These are phyloP conservation scores for Aotearoamyces nothofagi DNA, from an alignment of 2,329 filamentous ascomycete genomes.

Conservation along the genomic window DNA sequence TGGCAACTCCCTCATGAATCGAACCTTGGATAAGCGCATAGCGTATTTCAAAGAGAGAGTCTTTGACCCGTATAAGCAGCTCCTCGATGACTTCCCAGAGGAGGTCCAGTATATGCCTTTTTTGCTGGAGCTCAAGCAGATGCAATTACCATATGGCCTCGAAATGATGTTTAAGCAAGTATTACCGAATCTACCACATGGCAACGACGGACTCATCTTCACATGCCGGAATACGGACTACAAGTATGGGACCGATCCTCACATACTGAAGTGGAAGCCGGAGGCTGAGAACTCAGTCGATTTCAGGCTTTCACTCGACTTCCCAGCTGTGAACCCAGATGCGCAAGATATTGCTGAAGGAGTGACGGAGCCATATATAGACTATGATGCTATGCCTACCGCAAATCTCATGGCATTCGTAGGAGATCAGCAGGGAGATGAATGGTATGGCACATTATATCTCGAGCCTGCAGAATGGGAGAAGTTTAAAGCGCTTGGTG, in stretches of 20 bases:
- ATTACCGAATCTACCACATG: slow-evolving; percentile 71
- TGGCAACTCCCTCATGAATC: slow-evolving; percentile 57
- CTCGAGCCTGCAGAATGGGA: slow-evolving; percentile 74
- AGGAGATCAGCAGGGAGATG: slow-evolving; percentile 34
- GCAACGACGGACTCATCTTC: slow-evolving; percentile 94
- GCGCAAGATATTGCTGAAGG: slow-evolving; percentile 53
- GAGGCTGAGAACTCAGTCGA: slow-evolving; percentile 91
- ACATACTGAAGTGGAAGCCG: slow-evolving; percentile 98
- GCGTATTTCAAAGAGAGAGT: slow-evolving; percentile 73
- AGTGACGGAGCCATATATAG: slow-evolving; percentile 43
- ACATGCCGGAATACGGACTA: slow-evolving; percentile 85
- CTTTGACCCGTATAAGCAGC: slow-evolving; percentile 51
- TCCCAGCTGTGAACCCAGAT: slow-evolving; percentile 56
- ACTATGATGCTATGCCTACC: slow-evolving; percentile 69
- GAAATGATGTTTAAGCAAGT: slow-evolving; percentile 85
- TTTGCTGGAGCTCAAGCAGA: slow-evolving; percentile 72
- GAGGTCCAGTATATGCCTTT: slow-evolving; percentile 63
- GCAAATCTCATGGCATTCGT: slow-evolving; percentile 58
- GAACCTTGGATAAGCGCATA: slow-evolving; percentile 75
- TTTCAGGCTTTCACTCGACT: slow-evolving; percentile 66
- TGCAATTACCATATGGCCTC: slow-evolving; percentile 78
- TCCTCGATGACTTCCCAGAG: slow-evolving; percentile 50
- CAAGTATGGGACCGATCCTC: slow-evolving; percentile 75
- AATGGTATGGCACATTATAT: slow-evolving; percentile 47
- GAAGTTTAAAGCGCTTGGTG: slow-evolving; percentile 52